Evolutionary conservation across 331 rosid genomes (phyloP), one percentile per base, ranked within the genome.

Genomic region (Erythrophleum ivorense): DNA sequence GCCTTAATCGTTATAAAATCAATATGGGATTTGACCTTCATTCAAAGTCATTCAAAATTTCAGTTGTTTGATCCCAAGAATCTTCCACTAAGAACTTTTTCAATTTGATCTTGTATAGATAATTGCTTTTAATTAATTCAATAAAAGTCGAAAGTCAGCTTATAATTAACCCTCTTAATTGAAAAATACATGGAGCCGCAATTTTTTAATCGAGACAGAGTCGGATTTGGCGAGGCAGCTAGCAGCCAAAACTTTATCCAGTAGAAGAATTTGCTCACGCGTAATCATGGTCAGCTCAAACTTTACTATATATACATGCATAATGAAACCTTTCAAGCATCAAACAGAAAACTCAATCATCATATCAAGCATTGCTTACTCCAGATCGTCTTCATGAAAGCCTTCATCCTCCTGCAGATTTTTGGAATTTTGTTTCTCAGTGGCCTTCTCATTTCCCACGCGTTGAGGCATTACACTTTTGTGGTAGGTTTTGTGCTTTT

Each of bases 381-480:
- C 33, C 21, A 13, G 10, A 64, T 3, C 41, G 2, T 45, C 45
- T 0, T 5, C 46, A 64, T 64, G 70, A 64, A 64, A 15, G 14
- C 6, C 45, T 34, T 14, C 1, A 16, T 64, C 4, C 10, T 64
- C 2, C 21, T 64, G 3, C 70, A 64, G 6, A 34, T 64, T 34
- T n/a, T 64, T 14, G 70, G 70, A 4, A 14, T 63, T 64, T 64
- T 31, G 19, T 14, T 64, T 18, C 21, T 64, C 70, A 34, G 5
- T 14, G 45, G 19, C 46, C 19, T 64, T 5, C 19, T 64, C 21
- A 13, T 6, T 64, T 31, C 46, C 70, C 10, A 64, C 9, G 70
- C 70, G 1, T 2, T 33, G 0, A 64, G 70, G 70, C 70, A 64
- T 36, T 81, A 72, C 68, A 82, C 68, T 14, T 53, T 53, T 15